Evolutionary conservation across 768 basidiomycete species (phyloP), one percentile per base, ranked within the genome.

Genomic region (Arthromyces matolae): DNA sequence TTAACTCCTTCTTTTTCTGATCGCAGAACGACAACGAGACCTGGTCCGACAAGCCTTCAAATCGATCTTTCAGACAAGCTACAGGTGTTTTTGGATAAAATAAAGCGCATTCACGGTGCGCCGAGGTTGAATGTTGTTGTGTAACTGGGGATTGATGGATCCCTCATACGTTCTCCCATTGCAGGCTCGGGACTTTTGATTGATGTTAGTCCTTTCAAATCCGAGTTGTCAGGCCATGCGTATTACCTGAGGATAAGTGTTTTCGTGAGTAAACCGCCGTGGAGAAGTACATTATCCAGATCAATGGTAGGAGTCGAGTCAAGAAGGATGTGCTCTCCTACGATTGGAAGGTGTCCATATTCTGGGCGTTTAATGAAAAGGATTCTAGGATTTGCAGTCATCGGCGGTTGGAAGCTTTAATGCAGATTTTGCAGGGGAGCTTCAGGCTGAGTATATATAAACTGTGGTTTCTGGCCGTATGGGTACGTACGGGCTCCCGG

Each of bases 21-120:
- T 9, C 66, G 63, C 16, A 70, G 18, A 27, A 69, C 70, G 14
- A 69, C 53, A 13, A 63, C 71, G 14, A 72, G 57, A 13, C 70
- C 72, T 50, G 58, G 61, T 9, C 62, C 59, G 6, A 28, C 32
- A 1, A 68, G 10, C 10, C 18, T 13, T 27, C 8, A 34, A 24
- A 25, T 8, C 13, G 8, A 39, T 32, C 19, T 32, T 36, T 6
- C 1, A 16, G 38, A 14, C 9, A 24, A 37, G 4, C 28, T 6
- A 2, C 5, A 29, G 22, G 12, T 27, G 3, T 19, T 19, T 13
- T 18, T 33, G 32, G 32, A 33, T 31, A 8, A 14, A 31, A 14
- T 33, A 8, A 5, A 24, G 20, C 4, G 8, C 22, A 44, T 46
- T 43, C 18, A 55, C 56, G 56, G 53, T 14, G 48, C 40, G 5